A percentile compares a stretch with the other conserved stretches of the same genome.
These are phyloP conservation scores for Blepharisma japonicum DNA, from an alignment of 73 alveolate genomes.

Conservation along the genomic window DNA sequence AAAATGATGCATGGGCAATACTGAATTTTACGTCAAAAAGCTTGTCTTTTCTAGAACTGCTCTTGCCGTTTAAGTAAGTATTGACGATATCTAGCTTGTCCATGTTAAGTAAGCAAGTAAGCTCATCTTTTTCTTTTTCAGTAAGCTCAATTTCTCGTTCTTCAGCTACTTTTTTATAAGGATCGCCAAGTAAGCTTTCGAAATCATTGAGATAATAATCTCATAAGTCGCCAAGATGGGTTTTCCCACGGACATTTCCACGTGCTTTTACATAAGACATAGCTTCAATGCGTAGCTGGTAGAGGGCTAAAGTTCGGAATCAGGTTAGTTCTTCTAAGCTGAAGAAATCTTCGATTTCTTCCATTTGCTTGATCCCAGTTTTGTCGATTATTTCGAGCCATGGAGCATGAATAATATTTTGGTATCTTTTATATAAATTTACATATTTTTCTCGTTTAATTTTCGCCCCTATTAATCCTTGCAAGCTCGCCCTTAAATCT, in stretches of 20 bases:
- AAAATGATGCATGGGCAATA: neutral
- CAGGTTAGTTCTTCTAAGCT: slow-evolving; percentile 7
- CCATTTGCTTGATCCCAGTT: neutral
- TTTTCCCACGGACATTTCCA: slow-evolving; percentile 21
- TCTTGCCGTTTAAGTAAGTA: slow-evolving; percentile 13
- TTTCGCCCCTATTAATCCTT: neutral
- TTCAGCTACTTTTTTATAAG: slow-evolving; percentile 30
- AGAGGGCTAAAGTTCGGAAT: slow-evolving; percentile 19
- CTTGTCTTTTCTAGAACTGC: slow-evolving; percentile 25
- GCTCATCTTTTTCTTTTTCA: slow-evolving; percentile 16
- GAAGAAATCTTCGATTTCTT: slow-evolving; percentile 3
- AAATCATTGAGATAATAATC: slow-evolving; percentile 27
- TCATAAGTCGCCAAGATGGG: slow-evolving; percentile 32
- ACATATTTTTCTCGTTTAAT: neutral
- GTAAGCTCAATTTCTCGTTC: slow-evolving; percentile 22
- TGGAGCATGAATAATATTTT: slow-evolving; percentile 25
- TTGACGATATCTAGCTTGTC: slow-evolving; percentile 5
- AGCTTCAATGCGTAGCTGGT: slow-evolving; percentile 25
- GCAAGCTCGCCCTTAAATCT: neutral
- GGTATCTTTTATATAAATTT: slow-evolving; percentile 4
- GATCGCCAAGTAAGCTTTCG: slow-evolving; percentile 29
- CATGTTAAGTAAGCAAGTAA: neutral
- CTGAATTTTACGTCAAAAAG: neutral
- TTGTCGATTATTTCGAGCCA: neutral
- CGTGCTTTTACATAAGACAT: slow-evolving; percentile 26